These are phyloP conservation scores for Aureobasidium namibiae DNA, from an alignment of 2,329 filamentous ascomycete genomes.

Conservation along the genomic window DNA sequence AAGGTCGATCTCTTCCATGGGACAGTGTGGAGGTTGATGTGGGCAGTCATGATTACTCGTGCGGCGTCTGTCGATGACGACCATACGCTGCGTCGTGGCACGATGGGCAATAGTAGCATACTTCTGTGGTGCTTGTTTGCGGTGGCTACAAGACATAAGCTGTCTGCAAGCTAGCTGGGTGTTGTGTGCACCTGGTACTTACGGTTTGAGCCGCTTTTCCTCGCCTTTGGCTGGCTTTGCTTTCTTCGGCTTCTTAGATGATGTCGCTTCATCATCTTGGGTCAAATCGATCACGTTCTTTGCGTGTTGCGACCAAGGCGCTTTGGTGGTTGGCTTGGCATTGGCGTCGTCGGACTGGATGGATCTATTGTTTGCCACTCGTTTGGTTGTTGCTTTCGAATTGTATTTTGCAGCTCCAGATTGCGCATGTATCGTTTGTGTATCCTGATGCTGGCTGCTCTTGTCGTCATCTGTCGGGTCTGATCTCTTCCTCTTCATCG, in stretches of 20 bases:
- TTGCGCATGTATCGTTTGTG: not conserved
- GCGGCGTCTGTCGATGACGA: constrained; percentile 22
- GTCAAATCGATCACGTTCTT: constrained; percentile 6
- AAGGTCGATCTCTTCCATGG: constrained; percentile 48
- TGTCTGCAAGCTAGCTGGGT: not conserved
- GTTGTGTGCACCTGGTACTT: not conserved
- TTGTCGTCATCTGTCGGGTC: not conserved
- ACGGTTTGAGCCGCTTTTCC: constrained; percentile 19
- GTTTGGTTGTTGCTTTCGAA: not conserved
- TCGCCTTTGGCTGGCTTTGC: constrained; percentile 16
- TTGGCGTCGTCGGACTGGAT: not conserved
- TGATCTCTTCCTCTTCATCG: not conserved
- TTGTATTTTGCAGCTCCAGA: not conserved
- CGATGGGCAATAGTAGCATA: constrained; percentile 21
- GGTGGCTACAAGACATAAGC: constrained; percentile 16
- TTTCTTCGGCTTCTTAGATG: constrained; percentile 12
- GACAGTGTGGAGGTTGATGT: constrained; percentile 28
- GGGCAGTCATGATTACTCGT: constrained; percentile 33
- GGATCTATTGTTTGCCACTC: not conserved
- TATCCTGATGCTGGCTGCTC: not conserved
- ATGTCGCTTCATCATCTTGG: not conserved
- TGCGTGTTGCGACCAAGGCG: not conserved
- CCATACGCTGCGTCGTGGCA: constrained; percentile 26
- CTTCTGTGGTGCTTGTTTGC: constrained; percentile 18
- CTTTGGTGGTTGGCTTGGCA: not conserved